These are phyloP conservation scores for Debaryomyces singareniensis DNA, from an alignment of 1,139 yeast genomes.

Conservation along the genomic window DNA sequence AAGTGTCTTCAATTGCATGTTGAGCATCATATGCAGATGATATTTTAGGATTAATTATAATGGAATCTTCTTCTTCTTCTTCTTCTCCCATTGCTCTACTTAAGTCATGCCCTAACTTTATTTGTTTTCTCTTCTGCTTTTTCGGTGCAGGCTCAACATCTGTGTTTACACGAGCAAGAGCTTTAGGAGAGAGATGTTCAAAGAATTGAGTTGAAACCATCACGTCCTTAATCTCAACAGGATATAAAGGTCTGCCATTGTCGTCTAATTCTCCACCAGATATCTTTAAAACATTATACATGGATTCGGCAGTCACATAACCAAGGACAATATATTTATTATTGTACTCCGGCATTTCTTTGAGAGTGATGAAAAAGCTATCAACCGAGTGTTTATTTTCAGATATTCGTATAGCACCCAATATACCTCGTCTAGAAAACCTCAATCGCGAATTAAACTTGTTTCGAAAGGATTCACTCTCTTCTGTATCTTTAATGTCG, in stretches of 20 bases:
- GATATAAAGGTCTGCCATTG: slow-evolving; percentile 44
- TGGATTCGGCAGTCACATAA: slow-evolving; percentile 52
- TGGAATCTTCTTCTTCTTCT: slow-evolving; percentile 23
- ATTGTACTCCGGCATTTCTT: slow-evolving; percentile 39
- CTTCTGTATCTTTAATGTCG: slow-evolving; percentile 4
- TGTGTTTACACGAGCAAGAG: slow-evolving; percentile 17
- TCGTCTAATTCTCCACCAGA: slow-evolving; percentile 43
- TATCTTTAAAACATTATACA: slow-evolving; percentile 48
- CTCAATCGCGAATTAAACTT: slow-evolving; percentile 54
- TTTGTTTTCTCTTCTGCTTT: slow-evolving; percentile 14
- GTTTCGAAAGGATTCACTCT: slow-evolving; percentile 18
- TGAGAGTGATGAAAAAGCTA: slow-evolving; percentile 50
- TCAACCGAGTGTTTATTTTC: slow-evolving; percentile 32
- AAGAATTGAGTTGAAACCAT: slow-evolving; percentile 47
- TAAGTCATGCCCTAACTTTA: slow-evolving; percentile 12
- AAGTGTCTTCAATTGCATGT: too few relatives aligned
- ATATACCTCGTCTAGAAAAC: slow-evolving; percentile 47
- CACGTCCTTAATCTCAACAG: slow-evolving; percentile 35
- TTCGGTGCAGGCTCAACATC: slow-evolving; percentile 7
- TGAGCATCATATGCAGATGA: slow-evolving; percentile 45
- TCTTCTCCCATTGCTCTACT: slow-evolving; percentile 26
- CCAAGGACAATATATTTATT: slow-evolving; percentile 55
- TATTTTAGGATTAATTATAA: slow-evolving; percentile 25
- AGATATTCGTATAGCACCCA: slow-evolving; percentile 41
- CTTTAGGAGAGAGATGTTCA: too few relatives aligned